Percentiles rank a stretch among this genome's conserved stretches.
Conservation (phyloP, 768 basidiomycete species). For the Paxillus rubicundulus region DNA sequence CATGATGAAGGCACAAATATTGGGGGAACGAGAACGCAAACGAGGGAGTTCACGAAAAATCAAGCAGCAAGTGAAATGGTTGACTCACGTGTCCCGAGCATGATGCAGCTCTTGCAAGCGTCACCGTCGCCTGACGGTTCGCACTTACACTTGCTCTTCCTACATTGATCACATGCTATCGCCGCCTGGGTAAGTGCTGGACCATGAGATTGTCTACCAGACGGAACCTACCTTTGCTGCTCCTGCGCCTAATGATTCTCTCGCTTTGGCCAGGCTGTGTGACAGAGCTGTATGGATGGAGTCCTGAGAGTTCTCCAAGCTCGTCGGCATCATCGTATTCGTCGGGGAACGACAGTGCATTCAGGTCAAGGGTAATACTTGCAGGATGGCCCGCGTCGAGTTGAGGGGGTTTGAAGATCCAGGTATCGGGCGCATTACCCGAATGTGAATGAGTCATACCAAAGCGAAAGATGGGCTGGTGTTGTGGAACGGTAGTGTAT, state of each 20-base stretch:
- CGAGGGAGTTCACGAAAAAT: not conserved
- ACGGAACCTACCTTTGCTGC: slow-evolving; percentile 62
- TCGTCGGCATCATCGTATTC: slow-evolving; percentile 65
- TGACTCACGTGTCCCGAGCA: slow-evolving; percentile 65
- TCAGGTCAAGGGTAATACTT: slow-evolving; percentile 22
- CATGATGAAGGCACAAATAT: not conserved
- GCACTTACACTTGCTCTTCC: slow-evolving; percentile 89
- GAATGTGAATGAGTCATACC: slow-evolving; percentile 22
- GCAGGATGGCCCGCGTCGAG: slow-evolving; percentile 6
- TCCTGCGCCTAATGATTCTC: slow-evolving; percentile 63
- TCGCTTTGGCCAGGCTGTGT: slow-evolving; percentile 30
- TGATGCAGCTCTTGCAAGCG: slow-evolving; percentile 74
- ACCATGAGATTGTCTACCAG: not conserved
- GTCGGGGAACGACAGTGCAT: slow-evolving; percentile 49
- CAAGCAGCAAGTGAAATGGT: not conserved
- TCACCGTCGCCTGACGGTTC: slow-evolving; percentile 60
- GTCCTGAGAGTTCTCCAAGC: slow-evolving; percentile 43
- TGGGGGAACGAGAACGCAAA: not conserved
- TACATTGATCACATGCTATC: slow-evolving; percentile 82
- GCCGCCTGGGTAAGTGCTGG: not conserved
- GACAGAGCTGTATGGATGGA: slow-evolving; percentile 21
- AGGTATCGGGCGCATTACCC: slow-evolving; percentile 14
- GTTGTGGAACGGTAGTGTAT: not conserved
- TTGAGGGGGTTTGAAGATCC: slow-evolving; percentile 20
- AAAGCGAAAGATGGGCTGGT: slow-evolving; percentile 23